Base-by-base conservation (phyloP, 805 yeast genomes). In the Metschnikowia lochheadii region DNA sequence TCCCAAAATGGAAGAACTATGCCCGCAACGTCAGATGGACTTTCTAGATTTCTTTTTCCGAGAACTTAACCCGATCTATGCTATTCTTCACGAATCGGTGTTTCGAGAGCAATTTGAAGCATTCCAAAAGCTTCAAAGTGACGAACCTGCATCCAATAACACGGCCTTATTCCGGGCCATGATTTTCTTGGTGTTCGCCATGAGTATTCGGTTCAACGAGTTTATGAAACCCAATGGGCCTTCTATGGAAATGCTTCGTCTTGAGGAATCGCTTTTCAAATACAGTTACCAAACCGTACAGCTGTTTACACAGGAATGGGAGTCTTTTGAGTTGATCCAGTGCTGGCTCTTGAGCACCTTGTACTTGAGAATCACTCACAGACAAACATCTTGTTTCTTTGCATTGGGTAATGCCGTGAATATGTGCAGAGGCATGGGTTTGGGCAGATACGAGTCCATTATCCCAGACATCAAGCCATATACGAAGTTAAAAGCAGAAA, bases 151-250 rank as follows among this genome's bases (percentile, higher is more conserved):
- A 49, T 61, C 45, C 6, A 63, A 60, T 56, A 68, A 63, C 54
- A 72, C 80, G 1, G 72, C 76, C 51, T 64, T 83, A 42, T 83
- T 81, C 55, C 69, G 71, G 21, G 84, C 86, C 0, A 69, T 79
- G 49, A 64, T 80, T 18, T 71, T 75, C 56, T 56, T 82, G 43
- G 73, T 80, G 1, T 69, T 75, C 50, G 80, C 84, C 1, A 63
- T 78, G 8, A 62, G 83, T 3, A 66, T 83, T 48, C 65, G 88
- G 34, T 81, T 77, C 59, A 62, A 69, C 3, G 85, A 82, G 55
- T 69, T 71, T 44, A 21, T 54, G 57, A 57, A 65, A 50, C 52
- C 59, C 33, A 40, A 44, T 31, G 55, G 58, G 38, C 49, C 60
- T 49, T 43, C 54, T 23, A 50, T 65, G 42, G 64, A 56, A 18